Base-by-base conservation (phyloP, 345 rosid species). In the Xanthoceras sorbifolium region DNA sequence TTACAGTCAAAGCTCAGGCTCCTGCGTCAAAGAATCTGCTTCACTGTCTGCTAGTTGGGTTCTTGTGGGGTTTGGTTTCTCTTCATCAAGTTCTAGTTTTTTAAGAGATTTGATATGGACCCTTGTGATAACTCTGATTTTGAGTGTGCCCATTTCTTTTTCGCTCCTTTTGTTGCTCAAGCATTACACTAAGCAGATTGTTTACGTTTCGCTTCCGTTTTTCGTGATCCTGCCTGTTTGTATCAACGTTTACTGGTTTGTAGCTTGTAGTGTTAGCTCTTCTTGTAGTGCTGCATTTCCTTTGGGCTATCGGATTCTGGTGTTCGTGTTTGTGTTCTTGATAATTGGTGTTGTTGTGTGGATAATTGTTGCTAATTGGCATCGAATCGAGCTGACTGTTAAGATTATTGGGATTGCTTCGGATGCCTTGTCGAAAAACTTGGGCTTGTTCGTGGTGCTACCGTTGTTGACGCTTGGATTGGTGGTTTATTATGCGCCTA, bases 161-260 rank as follows among this genome's bases (percentile, higher is more conserved):
- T 62, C 76, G 8, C 79, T 95, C 77, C 89, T 95, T 66, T 79
- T 92, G 63, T 70, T 88, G 72, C 98, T 95, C 67, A 92, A 91
- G 83, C 96, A 82, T 82, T 95, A 90, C 76, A 83, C 98, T 36
- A 95, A 92, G 72, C 94, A 95, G 83, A 73, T 95, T 28, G 99
- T 95, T 22, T 95, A 93, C 78, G 84, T 72, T 62, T 89, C 87
- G 2, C 89, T 95, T 50, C 98, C 99, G 59, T 90, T 93, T 85
- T 87, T 95, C 52, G 75, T 95, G 64, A 14, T 92, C 28, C 68
- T 93, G 48, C 99, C 97, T 0, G 42, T 90, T 40, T 90, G 93
- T 74, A 86, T 95, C 67, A 86, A 95, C 76, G 78, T 95, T 55
- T 95, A 93, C 60, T 95, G 98, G 99, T 95, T 95, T 48, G 94